Evolutionary conservation across 2,329 filamentous ascomycete genomes (phyloP).

Genomic region (Neopestalotiopsis sp.): DNA sequence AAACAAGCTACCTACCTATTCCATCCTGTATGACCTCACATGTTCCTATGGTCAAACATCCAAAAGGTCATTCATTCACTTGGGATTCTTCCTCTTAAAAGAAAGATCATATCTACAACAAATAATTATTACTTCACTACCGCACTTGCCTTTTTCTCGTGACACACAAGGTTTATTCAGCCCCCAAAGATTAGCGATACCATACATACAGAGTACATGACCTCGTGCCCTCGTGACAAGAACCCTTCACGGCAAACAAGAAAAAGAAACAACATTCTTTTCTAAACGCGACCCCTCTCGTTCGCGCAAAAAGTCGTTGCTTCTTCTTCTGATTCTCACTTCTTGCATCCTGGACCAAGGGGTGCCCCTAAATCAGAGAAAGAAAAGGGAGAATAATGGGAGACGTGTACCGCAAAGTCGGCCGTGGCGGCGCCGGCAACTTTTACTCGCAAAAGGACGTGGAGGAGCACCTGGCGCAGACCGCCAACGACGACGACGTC

Average conservation of each 20-base stretch:
- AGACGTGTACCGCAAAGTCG: constrained; percentile 56
- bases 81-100: no score
- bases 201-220: neutral
- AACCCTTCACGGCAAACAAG: neutral
- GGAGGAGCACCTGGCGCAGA: constrained; percentile 43
- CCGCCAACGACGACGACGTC: constrained; percentile 32
- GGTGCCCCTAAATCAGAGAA: neutral
- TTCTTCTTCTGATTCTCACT: neutral
- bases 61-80: no score
- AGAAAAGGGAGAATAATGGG: neutral
- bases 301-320: neutral
- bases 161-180: constrained; percentile 1
- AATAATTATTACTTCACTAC: neutral
- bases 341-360: neutral
- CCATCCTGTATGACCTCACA: no score
- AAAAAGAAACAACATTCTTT: neutral
- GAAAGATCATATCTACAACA: neutral
- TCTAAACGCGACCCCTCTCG: neutral
- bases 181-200: neutral
- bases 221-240: neutral
- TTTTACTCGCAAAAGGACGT: constrained; percentile 59
- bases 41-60: no score
- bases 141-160: neutral
- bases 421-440: constrained; percentile 70
- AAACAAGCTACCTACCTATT: no score